Conservation (phyloP, 176 grass and related monocot genomes). For the Cenchrus fungigraminus region DNA sequence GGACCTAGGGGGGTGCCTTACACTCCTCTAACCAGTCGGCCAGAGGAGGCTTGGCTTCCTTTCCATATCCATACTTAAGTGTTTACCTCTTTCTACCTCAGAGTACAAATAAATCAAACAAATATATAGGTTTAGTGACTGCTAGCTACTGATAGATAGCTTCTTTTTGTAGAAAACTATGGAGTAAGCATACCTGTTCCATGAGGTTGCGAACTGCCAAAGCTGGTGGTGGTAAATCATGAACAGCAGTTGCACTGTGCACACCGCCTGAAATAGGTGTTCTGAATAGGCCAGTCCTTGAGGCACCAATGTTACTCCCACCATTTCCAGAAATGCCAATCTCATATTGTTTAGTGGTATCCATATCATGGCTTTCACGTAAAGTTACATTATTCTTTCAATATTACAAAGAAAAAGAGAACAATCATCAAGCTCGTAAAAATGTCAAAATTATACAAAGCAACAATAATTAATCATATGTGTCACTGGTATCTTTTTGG, state of each 20-base stretch:
- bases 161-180: not conserved
- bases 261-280: slow-evolving; percentile 85
- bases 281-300: slow-evolving; percentile 71
- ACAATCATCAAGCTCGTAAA: not conserved
- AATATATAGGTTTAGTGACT: not conserved
- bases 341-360: slow-evolving; percentile 26
- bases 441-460: slow-evolving; percentile 17
- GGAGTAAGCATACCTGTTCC: slow-evolving; percentile 60
- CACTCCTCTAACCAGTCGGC: too few relatives aligned
- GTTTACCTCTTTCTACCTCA: not conserved
- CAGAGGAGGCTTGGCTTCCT: too few relatives aligned
- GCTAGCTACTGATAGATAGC: not conserved
- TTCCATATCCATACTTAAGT: slow-evolving; percentile 2
- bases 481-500: not conserved
- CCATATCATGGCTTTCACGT: slow-evolving; percentile 4
- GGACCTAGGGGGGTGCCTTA: too few relatives aligned
- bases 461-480: not conserved
- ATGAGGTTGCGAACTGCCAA: slow-evolving; percentile 86
- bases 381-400: slow-evolving; percentile 44
- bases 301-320: slow-evolving; percentile 49
- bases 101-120: not conserved
- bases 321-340: slow-evolving; percentile 20
- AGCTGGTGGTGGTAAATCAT: slow-evolving; percentile 81
- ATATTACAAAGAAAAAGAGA: slow-evolving; percentile 38
- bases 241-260: slow-evolving; percentile 73